Evolutionary conservation across 2,329 filamentous ascomycete species (phyloP).

Genomic region (Nemania bipapillata): DNA sequence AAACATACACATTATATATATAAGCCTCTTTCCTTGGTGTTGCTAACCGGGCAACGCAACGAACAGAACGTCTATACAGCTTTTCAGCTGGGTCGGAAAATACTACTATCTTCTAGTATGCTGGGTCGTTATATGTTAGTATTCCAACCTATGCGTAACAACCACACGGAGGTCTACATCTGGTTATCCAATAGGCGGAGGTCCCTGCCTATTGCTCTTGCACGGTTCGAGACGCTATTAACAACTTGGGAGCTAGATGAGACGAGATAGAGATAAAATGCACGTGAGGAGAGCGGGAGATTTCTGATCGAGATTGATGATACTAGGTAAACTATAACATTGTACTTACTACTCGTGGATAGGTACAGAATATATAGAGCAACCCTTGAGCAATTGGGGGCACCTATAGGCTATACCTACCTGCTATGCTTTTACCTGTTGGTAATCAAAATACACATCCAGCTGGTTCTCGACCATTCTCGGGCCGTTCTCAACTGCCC

Average conservation of each 20-base stretch:
- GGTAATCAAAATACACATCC: too few species aligned
- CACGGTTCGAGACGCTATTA: background rate
- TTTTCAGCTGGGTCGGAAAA: background rate
- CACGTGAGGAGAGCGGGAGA: background rate
- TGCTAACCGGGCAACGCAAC: background rate
- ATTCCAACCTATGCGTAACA: too few species aligned
- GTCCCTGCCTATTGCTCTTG: background rate
- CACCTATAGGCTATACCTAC: too few species aligned
- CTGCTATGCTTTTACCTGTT: too few species aligned
- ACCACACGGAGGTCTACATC: background rate
- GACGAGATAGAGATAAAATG: too few species aligned
- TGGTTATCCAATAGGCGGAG: background rate
- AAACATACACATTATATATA: too few species aligned
- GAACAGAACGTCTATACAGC: background rate
- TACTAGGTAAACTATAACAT: background rate
- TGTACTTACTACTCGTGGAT: background rate
- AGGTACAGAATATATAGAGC: too few species aligned
- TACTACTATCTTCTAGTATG: background rate
- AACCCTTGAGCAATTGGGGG: too few species aligned
- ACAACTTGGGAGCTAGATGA: background rate
- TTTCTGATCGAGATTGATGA: background rate
- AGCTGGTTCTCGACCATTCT: constrained; percentile 25
- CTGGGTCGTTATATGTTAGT: background rate
- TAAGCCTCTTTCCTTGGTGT: background rate
- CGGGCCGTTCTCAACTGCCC: background rate